phyloP scores from a whole-genome alignment of 257 asterid species.

The Cynanchum wilfordii region DNA sequence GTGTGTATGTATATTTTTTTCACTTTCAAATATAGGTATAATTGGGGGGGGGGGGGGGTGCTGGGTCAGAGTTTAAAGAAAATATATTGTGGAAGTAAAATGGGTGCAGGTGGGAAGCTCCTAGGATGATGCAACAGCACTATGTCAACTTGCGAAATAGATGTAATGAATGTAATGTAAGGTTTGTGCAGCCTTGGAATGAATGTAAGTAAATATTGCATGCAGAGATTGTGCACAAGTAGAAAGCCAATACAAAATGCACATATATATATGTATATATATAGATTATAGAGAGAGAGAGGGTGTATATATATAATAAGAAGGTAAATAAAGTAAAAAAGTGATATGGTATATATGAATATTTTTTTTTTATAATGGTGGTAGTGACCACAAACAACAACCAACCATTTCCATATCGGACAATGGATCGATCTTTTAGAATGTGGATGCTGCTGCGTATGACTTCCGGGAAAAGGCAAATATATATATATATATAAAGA shows the following conservation, averaged over 20 bases:
- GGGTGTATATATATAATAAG: background rate
- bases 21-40: too few species aligned
- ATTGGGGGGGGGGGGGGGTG: too few species aligned
- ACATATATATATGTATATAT: background rate
- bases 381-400: background rate
- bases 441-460: constrained; percentile 18
- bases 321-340: background rate
- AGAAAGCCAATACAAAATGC: constrained; percentile 16
- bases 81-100: background rate
- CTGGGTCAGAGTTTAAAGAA: too few species aligned
- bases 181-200: background rate
- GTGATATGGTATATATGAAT: background rate
- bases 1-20: too few species aligned
- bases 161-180: background rate
- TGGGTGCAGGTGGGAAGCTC: background rate
- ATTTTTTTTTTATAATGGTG: background rate
- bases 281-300: background rate
- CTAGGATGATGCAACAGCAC: constrained; percentile 6
- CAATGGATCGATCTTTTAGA: constrained; percentile 14
- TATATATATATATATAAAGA: background rate
- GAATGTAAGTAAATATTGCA: background rate
- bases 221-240: constrained; percentile 27
- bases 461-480: background rate
- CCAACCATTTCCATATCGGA: constrained; percentile 12
- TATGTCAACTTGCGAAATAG: constrained; percentile 20